Base-by-base conservation (phyloP, 1,284 basidiomycete species). In the Macrocybe sp. region DNA sequence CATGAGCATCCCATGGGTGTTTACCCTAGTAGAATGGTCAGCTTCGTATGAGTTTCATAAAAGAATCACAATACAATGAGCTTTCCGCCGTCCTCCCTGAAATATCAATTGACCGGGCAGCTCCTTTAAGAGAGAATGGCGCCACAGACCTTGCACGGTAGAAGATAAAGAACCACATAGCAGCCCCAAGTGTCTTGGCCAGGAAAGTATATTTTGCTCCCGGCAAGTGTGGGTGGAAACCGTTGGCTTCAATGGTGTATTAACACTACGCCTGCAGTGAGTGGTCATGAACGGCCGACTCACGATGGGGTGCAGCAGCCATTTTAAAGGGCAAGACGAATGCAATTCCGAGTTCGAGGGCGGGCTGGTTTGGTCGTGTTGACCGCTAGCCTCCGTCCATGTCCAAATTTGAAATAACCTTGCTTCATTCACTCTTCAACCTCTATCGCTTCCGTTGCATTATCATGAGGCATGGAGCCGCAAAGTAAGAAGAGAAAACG, bases 81-180 rank as follows among this genome's bases (percentile, higher is more conserved):
- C 56, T 89, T 89, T n/a, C 77, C 73, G 41, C 85, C 85, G 53
- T 89, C 85, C 69, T 89, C 73, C 52, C 85, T 89, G 60, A 56
- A 38, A 33, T 6, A 38, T 40, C 4, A n/a, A 33, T 39, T 35
- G 37, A 39, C 53, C 36, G 52, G 42, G 45, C 45, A 34, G 35
- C 36, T 45, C 14, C 36, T 44, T 6, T 6, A 40, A 41, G 44
- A 34, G 8, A 53, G 12, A 44, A 41, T 44, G 39, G 29, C 39
- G n/a, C 36, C 8, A 76, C 88, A 65, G 61, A 94, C 92, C 92
- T 77, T 55, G 89, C 85, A 52, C 92, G 83, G 71, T 95, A 96
- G 75, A 96, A 95, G 66, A 96, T 90, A 77, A 94, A 97, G 82
- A 96, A 96, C 92, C 92, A 96, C 92, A 96, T 96, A 37, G 84